Base-by-base conservation (phyloP, 305 asterid genomes). In the Caryopteris hybrid region DNA sequence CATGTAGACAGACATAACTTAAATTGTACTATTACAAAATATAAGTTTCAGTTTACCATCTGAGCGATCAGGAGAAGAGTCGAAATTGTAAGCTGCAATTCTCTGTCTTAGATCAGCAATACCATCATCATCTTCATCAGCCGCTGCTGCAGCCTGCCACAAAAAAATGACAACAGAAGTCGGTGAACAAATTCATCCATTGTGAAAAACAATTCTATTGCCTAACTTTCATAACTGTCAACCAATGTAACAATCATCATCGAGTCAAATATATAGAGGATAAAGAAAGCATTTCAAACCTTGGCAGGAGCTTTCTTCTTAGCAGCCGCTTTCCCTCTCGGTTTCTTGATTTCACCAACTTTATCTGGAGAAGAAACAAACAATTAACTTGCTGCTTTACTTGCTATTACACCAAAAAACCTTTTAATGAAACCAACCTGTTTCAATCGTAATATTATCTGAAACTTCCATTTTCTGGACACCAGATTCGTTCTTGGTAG, bases 291-390 rank as follows among this genome's bases (percentile, higher is more conserved):
- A 18, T 16, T 62, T 36, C 78, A 17, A 23, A 93, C 98, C 98
- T 85, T 85, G 69, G 67, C 78, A 1, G 97, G 98, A 68, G 86
- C 95, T 81, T 91, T 95, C 95, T 87, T 91, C 71, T 87, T 74
- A 58, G 78, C 83, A 43, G 86, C 71, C 45, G 85, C 84, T 74
- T 71, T 84, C 71, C 80, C 94, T 78, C 80, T 85, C 23, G 89
- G 85, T 76, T 90, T 90, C 76, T 81, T 80, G 57, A 71, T 56
- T 78, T 70, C 94, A 60, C 36, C 80, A 72, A 25, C 81, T 63
- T 79, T 68, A 64, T 69, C 95, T 87, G 83, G 46, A 61, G 65
- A 53, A 27, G 17, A 3, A 48, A 36, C 20, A 34, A 11, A 48
- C 29, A 68, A 42, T 11, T 6, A 18, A 39, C 66, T 27, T 25